These are phyloP conservation scores for Oryza meyeriana DNA, from an alignment of 176 grass and related monocot genomes.

Conservation along the genomic window DNA sequence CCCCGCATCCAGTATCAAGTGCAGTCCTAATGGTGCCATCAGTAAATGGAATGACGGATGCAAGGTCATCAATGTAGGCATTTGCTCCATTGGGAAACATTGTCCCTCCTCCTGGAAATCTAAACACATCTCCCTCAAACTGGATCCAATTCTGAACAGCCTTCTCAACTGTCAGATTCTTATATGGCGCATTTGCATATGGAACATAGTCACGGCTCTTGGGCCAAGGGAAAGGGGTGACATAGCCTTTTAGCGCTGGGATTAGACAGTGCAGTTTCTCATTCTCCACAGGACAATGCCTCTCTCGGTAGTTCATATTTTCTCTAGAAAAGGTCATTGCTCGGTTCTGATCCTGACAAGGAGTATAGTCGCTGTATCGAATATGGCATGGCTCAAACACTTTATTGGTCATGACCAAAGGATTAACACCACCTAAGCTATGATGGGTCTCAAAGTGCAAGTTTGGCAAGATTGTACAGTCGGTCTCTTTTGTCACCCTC, in stretches of 20 bases:
- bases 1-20: constrained; percentile 88
- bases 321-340: constrained; percentile 69
- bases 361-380: constrained; percentile 65
- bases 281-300: constrained; percentile 62
- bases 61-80: constrained; percentile 80
- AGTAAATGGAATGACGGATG: constrained; percentile 60
- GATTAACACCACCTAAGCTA: constrained; percentile 37
- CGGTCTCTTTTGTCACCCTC: constrained; percentile 61
- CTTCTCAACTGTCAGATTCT: constrained; percentile 64
- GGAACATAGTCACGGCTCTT: constrained; percentile 84
- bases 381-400: constrained; percentile 63
- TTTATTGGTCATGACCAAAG: constrained; percentile 46
- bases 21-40: constrained; percentile 78
- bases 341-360: constrained; percentile 70
- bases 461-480: constrained; percentile 71
- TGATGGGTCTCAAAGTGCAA: constrained; percentile 86
- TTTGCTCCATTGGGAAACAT: constrained; percentile 74
- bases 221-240: constrained; percentile 69
- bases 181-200: constrained; percentile 69
- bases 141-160: constrained; percentile 79
- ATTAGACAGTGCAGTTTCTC: constrained; percentile 77
- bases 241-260: constrained; percentile 79
- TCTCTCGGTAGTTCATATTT: constrained; percentile 77
- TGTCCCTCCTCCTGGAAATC: constrained; percentile 71
- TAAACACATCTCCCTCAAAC: constrained; percentile 66